phyloP scores from a whole-genome alignment of 257 asterid species.

The Scutellaria barbata region DNA sequence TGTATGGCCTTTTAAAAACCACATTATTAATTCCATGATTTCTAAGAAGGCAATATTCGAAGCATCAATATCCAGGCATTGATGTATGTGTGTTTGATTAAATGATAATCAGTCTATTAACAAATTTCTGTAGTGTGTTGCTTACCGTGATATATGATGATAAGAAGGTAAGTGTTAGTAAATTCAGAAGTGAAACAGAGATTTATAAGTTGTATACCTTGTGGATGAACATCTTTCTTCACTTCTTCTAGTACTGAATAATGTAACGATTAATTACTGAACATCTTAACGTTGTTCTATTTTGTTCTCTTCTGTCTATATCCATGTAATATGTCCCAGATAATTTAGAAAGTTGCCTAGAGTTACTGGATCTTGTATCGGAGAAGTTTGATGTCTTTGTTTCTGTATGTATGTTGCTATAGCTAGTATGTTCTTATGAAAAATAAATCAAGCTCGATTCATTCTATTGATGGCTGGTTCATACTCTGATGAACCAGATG shows the following conservation, averaged over 20 bases:
- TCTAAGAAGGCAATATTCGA: too few species aligned
- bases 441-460: not conserved
- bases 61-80: too few species aligned
- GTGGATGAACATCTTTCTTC: not conserved
- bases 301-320: not conserved
- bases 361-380: not conserved
- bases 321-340: not conserved
- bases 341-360: not conserved
- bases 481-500: not conserved
- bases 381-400: not conserved
- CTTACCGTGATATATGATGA: too few species aligned
- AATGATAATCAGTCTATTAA: too few species aligned
- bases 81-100: too few species aligned
- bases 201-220: not conserved
- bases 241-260: too few species aligned
- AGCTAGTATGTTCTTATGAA: not conserved
- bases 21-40: too few species aligned
- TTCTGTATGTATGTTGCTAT: not conserved
- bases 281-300: not conserved
- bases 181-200: not conserved
- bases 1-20: too few species aligned
- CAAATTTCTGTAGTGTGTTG: too few species aligned
- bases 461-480: not conserved
- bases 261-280: not conserved
- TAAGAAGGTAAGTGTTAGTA: not conserved